These are phyloP conservation scores for Asclepias syriaca DNA, from an alignment of 257 asterid genomes.

Conservation along the genomic window DNA sequence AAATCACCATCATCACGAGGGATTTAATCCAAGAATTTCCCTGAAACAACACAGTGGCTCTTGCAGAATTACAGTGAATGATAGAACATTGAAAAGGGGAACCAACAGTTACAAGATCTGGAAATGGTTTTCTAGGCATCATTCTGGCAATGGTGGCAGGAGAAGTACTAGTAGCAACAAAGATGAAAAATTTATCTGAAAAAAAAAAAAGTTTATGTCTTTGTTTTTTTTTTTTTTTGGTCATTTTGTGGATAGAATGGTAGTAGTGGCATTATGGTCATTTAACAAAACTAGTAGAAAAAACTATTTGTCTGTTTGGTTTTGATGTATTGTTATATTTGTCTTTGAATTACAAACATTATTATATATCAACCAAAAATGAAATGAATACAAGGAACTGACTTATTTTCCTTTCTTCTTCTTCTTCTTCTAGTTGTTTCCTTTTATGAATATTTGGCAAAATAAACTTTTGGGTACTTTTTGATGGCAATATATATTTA, in stretches of 20 bases:
- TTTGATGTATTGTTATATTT: conserved; percentile 1
- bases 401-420: too few species aligned
- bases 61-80: conserved; percentile 43
- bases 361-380: too few species aligned
- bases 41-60: conserved; percentile 31
- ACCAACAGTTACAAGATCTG: conserved; percentile 55
- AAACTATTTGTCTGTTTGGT: conserved; percentile 7
- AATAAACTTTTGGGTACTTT: too few species aligned
- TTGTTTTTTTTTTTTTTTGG: background rate
- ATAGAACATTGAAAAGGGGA: conserved; percentile 39
- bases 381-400: too few species aligned
- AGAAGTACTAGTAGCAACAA: conserved; percentile 34
- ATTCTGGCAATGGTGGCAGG: conserved; percentile 24
- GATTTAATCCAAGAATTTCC: conserved; percentile 6
- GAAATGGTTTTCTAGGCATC: conserved; percentile 80
- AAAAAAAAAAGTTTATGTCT: background rate
- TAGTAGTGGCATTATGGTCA: background rate
- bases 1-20: conserved; percentile 9
- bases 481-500: too few species aligned
- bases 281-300: background rate
- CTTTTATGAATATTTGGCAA: too few species aligned
- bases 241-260: conserved; percentile 2
- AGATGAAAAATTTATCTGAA: conserved; percentile 15
- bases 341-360: too few species aligned
- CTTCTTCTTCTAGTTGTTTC: too few species aligned